Base-by-base conservation (phyloP, 2,329 filamentous ascomycete species). In the Hypoxylon sp. region DNA sequence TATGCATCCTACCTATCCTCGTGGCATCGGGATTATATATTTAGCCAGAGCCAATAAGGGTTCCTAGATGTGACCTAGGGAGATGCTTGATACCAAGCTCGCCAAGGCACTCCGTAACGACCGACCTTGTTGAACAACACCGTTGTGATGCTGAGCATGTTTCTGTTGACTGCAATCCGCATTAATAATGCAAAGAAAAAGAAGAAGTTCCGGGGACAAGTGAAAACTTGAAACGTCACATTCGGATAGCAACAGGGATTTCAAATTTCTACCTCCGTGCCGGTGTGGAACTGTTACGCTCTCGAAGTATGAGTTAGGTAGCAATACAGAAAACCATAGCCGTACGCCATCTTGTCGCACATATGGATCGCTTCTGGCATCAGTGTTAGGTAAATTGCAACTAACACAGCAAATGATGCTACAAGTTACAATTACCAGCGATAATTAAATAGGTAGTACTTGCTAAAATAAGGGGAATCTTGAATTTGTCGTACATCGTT, bases 361-460 rank as follows among this genome's bases (percentile, higher is more conserved):
- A n/a, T 14, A 39, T n/a, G 1, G n/a, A 17, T 39, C 4, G 6
- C 14, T 14, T 39, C 14, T n/a, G 14, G 14, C 6, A 14, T 6
- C 14, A n/a, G 14, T 39, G 4, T n/a, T n/a, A n/a, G n/a, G n/a
- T n/a, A n/a, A n/a, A 14, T 39, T 39, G 4, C 6, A 31, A 14
- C 13, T 17, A 17, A 8, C 22, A 26, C 29, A 29, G 24, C 14
- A 50, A 26, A 29, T 11, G 39, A 8, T 4, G 13, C 8, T 29
- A 50, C 26, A 10, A 29, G 19, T 9, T 26, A 26, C 13, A n/a
- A 50, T 8, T 50, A 50, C 46, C 33, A 35, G 24, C 24, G 29
- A 35, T 31, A n/a, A 52, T 52, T 52, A 52, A 52, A 52, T 52
- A 50, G 22, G 22, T 50, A 17, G 22, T 50, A 50, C 46, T 50